phyloP scores from a whole-genome alignment of 1,139 yeast species.

The Lodderomyces metapsilosis region DNA sequence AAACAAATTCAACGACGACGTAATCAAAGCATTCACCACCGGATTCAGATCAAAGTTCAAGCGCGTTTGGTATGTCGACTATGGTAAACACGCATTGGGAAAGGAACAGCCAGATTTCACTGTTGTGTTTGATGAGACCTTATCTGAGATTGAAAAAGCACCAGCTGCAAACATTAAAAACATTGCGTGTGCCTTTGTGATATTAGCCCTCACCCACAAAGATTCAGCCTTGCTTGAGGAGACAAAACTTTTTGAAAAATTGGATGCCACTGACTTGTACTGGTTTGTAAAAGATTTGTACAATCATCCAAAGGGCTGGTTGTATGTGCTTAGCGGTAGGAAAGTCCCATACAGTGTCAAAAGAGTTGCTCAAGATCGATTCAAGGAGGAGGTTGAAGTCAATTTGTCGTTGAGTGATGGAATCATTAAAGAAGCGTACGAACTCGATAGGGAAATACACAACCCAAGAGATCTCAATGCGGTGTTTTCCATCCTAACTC shows the following conservation, averaged over 20 bases:
- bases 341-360: conserved; percentile 34
- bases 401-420: conserved; percentile 17
- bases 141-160: conserved; percentile 42
- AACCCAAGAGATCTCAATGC: conserved; percentile 10
- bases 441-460: conserved; percentile 18
- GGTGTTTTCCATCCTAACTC: conserved; percentile 47
- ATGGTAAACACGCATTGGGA: conserved; percentile 32
- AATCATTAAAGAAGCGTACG: conserved; percentile 14
- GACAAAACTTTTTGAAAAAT: conserved; percentile 49
- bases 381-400: conserved; percentile 23
- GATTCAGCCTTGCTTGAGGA: conserved; percentile 32
- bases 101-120: conserved; percentile 5
- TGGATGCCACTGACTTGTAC: conserved; percentile 43
- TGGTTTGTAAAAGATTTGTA: conserved; percentile 53
- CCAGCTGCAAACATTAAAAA: conserved; percentile 53
- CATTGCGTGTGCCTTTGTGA: conserved; percentile 49
- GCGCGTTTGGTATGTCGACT: conserved; percentile 63
- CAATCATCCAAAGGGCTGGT: conserved; percentile 35
- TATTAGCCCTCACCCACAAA: conserved; percentile 12
- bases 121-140: conserved; percentile 21
- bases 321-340: conserved; percentile 40
- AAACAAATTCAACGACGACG: conserved; percentile 15
- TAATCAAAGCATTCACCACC: conserved; percentile 10
- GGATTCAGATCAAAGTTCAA: conserved; percentile 69
- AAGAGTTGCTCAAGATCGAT: conserved; percentile 25